Base-by-base conservation (phyloP, 306 rosid species). In the Vicia villosa region DNA sequence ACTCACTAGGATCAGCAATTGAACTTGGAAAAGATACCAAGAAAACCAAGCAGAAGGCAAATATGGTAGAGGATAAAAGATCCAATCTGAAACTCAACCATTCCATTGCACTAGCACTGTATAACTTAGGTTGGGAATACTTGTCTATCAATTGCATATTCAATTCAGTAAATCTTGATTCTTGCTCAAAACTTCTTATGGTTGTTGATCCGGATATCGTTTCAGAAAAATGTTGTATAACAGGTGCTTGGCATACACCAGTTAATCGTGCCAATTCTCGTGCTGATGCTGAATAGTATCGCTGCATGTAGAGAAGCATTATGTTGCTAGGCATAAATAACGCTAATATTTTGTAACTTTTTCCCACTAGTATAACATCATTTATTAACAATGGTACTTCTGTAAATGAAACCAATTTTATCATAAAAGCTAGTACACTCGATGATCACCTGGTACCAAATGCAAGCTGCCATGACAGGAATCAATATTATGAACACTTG, bases 181-280 rank as follows among this genome's bases (percentile, higher is more conserved):
- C 87, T 77, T 89, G 92, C 28, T 87, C 88, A 49, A 89, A 89
- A 79, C 95, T 73, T 72, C 98, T 83, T 41, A 89, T 92, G 37
- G 98, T 92, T 43, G 84, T 83, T 61, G 89, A 71, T 52, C 95
- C 96, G 5, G 91, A 89, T 51, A 92, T 86, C 1, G 95, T 89
- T 82, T 92, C 96, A 0, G 92, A 70, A 80, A 92, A 92, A 71
- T 87, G 92, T 51, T 89, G 95, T 63, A 89, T 87, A 14, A 84
- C 89, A 6, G 92, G 96, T 70, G 98, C 96, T 85, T 89, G 84
- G 71, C 96, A 92, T 60, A 80, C 83, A 24, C 98, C 96, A 61
- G 86, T 82, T 71, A 89, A 79, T 20, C 96, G 83, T 21, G 98
- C 68, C 59, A 92, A 79, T 77, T 89, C 96, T 42, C 91, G 70